These are phyloP conservation scores for Boletellus ananas DNA, from an alignment of 768 basidiomycete species.

Conservation along the genomic window DNA sequence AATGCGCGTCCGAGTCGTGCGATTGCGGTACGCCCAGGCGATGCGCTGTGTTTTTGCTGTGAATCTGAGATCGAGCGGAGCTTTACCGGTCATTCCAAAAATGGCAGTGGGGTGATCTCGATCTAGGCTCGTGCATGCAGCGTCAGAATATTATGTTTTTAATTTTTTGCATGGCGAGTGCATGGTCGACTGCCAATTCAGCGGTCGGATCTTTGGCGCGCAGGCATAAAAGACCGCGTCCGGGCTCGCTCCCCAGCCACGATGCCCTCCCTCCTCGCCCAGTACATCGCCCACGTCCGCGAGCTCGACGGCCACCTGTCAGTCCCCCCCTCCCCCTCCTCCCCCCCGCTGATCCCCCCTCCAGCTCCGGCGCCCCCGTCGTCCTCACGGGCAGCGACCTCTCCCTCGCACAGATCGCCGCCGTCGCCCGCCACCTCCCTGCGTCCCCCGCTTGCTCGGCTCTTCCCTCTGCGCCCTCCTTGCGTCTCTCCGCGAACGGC, in stretches of 20 bases:
- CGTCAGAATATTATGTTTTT: constrained; percentile 18
- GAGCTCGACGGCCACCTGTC: constrained; percentile 68
- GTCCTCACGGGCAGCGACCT: constrained; percentile 66
- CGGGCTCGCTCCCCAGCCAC: not conserved
- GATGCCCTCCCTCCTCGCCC: constrained; percentile 40
- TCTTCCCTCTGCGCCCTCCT: constrained; percentile 11
- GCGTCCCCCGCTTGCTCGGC: constrained; percentile 39
- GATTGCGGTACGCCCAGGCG: no score
- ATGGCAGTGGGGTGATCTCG: not conserved
- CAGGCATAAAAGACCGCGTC: constrained; percentile 6
- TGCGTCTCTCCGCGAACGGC: constrained; percentile 19
- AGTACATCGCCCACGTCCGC: constrained; percentile 55
- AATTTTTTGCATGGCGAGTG: not conserved
- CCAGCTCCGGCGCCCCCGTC: constrained; percentile 60
- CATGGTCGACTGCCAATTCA: not conserved
- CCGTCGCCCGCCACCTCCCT: constrained; percentile 56
- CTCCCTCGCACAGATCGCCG: constrained; percentile 74
- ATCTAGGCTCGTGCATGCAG: constrained; percentile 3
- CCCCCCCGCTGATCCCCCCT: not conserved
- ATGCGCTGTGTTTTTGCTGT: no score
- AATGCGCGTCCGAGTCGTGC: no score
- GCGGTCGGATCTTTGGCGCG: constrained; percentile 18
- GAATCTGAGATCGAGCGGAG: not conserved
- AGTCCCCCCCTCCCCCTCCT: constrained; percentile 15
- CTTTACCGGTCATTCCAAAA: not conserved